Evolutionary conservation across 352 stramenopile genomes (phyloP), one percentile per base, ranked within the genome.

Genomic region (Stramenopiles sp.): DNA sequence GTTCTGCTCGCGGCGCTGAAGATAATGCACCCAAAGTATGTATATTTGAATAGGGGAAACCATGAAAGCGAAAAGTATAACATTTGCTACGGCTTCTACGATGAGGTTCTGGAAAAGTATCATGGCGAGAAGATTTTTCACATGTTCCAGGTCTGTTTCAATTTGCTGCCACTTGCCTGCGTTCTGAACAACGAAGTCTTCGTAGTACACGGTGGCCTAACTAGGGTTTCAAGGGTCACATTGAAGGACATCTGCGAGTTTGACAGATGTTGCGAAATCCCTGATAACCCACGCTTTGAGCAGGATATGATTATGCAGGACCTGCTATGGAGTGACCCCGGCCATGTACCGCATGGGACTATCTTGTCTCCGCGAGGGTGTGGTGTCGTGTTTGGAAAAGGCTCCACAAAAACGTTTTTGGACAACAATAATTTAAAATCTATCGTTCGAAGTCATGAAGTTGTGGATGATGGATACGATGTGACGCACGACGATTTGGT

Each of bases 31-130:
- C 53, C 53, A 35, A 6, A 2, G 6, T 71, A 35, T 71, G 53
- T 71, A 6, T 71, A 35, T 71, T 71, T 71, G 12, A 71, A 71
- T 6, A 31, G 53, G 4, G 53, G 53, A 4, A 71, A 71, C 35
- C 53, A 71, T 6, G 53, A 71, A 71, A 71, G 53, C 12, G 53
- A 71, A 33, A 71, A 71, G 12, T 71, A 71, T 6, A 71, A 71
- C 35, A 33, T 71, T 2, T 35, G 33, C 12, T 71, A 71, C 35
- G 53, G 53, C 2, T 71, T 71, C 35, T 31, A 71, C 4, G 35
- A 71, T 4, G 53, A 71, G 12, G 53, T 71, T 71, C 31, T 71
- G 33, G 2, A 71, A 71, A 71, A 71, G 12, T 71, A 71, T 6
- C n/a, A n/a, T n/a, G 6, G 12, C 35, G 35, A 6, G 12, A 71